Percentiles rank a stretch among this genome's conserved stretches.
Conservation (phyloP, 176 grass and related monocot species). For the Dendrocalamus sinicus region DNA sequence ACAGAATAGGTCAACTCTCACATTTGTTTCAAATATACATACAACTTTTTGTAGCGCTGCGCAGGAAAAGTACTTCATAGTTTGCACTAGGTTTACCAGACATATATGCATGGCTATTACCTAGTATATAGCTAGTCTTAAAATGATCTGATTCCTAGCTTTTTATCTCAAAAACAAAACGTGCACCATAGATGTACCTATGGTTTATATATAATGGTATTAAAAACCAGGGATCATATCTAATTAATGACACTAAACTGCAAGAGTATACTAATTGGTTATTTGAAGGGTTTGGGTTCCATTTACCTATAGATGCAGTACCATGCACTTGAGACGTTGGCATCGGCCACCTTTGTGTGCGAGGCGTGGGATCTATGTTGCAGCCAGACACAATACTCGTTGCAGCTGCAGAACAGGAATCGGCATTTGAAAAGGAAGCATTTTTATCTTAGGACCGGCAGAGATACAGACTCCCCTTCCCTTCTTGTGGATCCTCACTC, state of each 20-base stretch:
- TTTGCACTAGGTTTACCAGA: not conserved
- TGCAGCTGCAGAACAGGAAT: not conserved
- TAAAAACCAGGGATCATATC: not conserved
- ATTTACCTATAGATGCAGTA: not conserved
- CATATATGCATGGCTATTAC: not conserved
- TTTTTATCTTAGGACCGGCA: not conserved
- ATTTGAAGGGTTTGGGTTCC: no score
- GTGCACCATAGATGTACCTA: not conserved
- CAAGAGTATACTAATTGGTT: no score
- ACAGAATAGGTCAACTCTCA: not conserved
- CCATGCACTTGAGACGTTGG: conserved; percentile 3
- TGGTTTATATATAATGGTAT: not conserved
- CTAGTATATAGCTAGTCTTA: not conserved
- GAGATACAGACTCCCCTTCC: conserved; percentile 3
- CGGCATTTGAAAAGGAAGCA: conserved; percentile 8
- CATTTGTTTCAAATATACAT: not conserved
- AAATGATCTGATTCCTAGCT: not conserved
- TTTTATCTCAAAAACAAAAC: not conserved
- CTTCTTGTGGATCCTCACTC: conserved; percentile 5
- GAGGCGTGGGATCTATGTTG: not conserved
- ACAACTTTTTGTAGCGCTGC: not conserved
- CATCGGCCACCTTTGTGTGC: not conserved
- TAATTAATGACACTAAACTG: no score
- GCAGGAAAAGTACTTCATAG: not conserved
- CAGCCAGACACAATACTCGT: not conserved